Conservation (phyloP, 2,329 filamentous ascomycete genomes). For the Clonostachys solani region DNA sequence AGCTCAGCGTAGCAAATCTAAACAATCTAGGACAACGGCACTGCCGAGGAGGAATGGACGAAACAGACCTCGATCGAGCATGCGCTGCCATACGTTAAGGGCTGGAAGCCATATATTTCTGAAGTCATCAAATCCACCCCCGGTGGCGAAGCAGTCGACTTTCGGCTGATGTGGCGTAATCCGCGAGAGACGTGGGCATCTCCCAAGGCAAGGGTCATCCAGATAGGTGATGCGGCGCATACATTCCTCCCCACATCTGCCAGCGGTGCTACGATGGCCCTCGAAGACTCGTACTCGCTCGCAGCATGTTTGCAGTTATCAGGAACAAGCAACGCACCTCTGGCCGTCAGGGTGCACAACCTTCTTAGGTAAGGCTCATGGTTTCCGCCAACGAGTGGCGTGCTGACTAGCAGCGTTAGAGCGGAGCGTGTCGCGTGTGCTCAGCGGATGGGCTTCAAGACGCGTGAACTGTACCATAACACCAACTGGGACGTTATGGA, state of each 20-base stretch:
- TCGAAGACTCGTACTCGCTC: slow-evolving; percentile 11
- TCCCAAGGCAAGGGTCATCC: slow-evolving; percentile 6
- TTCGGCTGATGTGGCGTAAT: slow-evolving; percentile 46
- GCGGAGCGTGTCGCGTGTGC: slow-evolving; percentile 9
- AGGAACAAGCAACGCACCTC: not conserved
- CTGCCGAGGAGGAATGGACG: slow-evolving; percentile 53
- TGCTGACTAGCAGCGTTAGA: not conserved
- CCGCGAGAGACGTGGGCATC: slow-evolving; percentile 39
- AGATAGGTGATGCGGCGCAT: slow-evolving; percentile 12
- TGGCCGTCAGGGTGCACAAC: slow-evolving; percentile 2
- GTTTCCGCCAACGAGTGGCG: not conserved
- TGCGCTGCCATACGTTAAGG: slow-evolving; percentile 43
- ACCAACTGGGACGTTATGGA: slow-evolving; percentile 8
- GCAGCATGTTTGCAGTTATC: slow-evolving; percentile 9
- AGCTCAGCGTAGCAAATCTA: slow-evolving; percentile 52
- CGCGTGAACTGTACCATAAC: slow-evolving; percentile 9
- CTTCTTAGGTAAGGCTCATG: slow-evolving; percentile 1
- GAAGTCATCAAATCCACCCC: not conserved
- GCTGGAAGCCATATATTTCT: slow-evolving; percentile 38
- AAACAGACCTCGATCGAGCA: slow-evolving; percentile 46
- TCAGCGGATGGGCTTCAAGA: slow-evolving; percentile 11
- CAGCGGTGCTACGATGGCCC: slow-evolving; percentile 9
- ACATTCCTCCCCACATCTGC: slow-evolving; percentile 9
- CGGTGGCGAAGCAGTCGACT: slow-evolving; percentile 27
- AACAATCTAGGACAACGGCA: slow-evolving; percentile 52